Evolutionary conservation across 805 yeast species (phyloP), one percentile per base, ranked within the genome.

Genomic region (Saccharomycopsis fibuligera): DNA sequence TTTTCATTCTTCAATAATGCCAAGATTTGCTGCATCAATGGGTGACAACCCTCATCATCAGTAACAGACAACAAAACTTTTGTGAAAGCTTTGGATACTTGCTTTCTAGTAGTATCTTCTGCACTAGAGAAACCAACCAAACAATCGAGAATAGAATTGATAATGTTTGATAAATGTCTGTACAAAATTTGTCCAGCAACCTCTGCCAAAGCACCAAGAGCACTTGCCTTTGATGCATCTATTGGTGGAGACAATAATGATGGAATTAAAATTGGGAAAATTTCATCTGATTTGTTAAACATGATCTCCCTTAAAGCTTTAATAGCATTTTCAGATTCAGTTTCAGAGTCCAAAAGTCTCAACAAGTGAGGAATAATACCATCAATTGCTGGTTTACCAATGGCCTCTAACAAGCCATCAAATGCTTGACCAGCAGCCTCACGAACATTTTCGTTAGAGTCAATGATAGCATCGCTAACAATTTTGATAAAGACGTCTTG

Each of bases 221-320:
- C 95, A 47, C 76, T 74, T n/a, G 96, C 95, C 67, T 89, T 87
- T 68, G 82, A 82, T 0, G 79, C 72, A 57, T 86, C 87, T 48
- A 90, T 80, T 14, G 97, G 97, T 5, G 88, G 81, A 4, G 79
- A 64, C 60, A 91, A 72, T 60, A 93, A 73, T 0, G 95, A 78
- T 39, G 98, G 97, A 51, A 91, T 74, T 62, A 93, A 75, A 42
- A 87, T 84, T 43, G 98, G 97, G 89, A 95, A 89, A 49, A 95
- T 86, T 2, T 86, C 83, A 50, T 87, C 95, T 5, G 97, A 76
- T 60, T 86, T 87, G 2, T 89, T 81, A 9, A 93, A 78, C 95
- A 91, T 86, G 58, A 93, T 84, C 61, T 90, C 97, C 67, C 84
- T 82, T 56, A 93, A 74, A 5, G 98, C 99, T 46, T 81, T 73